phyloP scores from a whole-genome alignment of 1,284 basidiomycete species.

The Agaricales sp. region DNA sequence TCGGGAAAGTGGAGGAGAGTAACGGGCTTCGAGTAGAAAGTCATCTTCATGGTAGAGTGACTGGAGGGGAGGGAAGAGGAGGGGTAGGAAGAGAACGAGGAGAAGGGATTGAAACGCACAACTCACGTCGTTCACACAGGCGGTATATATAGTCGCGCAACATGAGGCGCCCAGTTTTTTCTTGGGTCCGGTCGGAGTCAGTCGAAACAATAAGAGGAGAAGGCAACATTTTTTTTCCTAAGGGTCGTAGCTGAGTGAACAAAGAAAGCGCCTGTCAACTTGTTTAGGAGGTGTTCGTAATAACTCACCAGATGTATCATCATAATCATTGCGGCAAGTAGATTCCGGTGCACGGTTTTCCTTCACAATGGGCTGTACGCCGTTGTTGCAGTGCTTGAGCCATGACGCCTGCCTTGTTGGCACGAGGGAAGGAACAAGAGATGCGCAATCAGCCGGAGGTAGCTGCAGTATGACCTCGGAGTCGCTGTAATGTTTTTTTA shows the following conservation, averaged over 20 bases:
- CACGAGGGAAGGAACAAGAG: too few relatives aligned
- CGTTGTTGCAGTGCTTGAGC: too few relatives aligned
- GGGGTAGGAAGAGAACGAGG: not conserved
- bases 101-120: not conserved
- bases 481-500: too few relatives aligned
- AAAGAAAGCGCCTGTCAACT: not conserved
- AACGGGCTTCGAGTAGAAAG: not conserved
- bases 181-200: conserved; percentile 1
- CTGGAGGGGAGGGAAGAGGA: not conserved
- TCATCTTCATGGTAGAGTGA: conserved; percentile 1
- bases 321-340: not conserved
- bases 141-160: not conserved
- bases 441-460: too few relatives aligned
- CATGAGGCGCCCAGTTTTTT: not conserved
- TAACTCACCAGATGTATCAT: not conserved
- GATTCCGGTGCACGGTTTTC: not conserved
- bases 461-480: too few relatives aligned
- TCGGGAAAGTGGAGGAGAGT: conserved; percentile 1
- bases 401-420: too few relatives aligned
- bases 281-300: not conserved
- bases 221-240: not conserved
- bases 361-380: not conserved
- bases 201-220: not conserved
- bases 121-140: not conserved
- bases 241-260: not conserved